These are phyloP conservation scores for Verticillium isaacii DNA, from an alignment of 2,329 filamentous ascomycete genomes.

Conservation along the genomic window DNA sequence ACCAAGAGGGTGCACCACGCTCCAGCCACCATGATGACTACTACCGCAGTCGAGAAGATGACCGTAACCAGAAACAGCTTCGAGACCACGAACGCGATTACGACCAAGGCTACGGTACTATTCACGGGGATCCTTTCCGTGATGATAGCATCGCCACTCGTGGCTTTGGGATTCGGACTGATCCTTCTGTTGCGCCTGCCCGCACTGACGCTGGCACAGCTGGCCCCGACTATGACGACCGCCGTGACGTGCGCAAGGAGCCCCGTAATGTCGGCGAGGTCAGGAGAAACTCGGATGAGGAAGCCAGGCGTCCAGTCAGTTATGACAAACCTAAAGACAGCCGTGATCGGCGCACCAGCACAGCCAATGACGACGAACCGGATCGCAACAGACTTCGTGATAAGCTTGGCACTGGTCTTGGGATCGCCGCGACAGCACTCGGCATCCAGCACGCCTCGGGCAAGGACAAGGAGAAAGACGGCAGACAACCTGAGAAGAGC, in stretches of 20 bases:
- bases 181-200: not conserved
- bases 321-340: conserved; percentile 1
- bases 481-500: conserved; percentile 22
- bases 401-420: conserved; percentile 41
- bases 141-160: conserved; percentile 42
- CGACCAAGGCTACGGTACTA: conserved; percentile 20
- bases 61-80: conserved; percentile 34
- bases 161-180: conserved; percentile 47
- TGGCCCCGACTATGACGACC: conserved; percentile 32
- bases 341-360: conserved; percentile 19
- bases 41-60: conserved; percentile 44
- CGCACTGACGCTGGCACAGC: conserved; percentile 23
- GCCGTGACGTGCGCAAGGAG: conserved; percentile 31
- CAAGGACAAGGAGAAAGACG: conserved; percentile 35
- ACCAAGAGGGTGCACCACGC: conserved; percentile 43
- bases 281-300: conserved; percentile 12
- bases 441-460: conserved; percentile 29
- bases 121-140: conserved; percentile 31
- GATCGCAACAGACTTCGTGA: conserved; percentile 40
- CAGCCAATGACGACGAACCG: conserved; percentile 29
- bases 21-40: conserved; percentile 41
- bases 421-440: conserved; percentile 43
- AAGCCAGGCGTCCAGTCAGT: conserved; percentile 3
- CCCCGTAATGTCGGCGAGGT: conserved; percentile 17
- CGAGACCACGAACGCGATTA: conserved; percentile 34